A percentile compares a stretch with the other conserved stretches of the same genome.
These are phyloP conservation scores for Dissophora ornata DNA, from an alignment of 192 early-diverging fungal species.

Conservation along the genomic window DNA sequence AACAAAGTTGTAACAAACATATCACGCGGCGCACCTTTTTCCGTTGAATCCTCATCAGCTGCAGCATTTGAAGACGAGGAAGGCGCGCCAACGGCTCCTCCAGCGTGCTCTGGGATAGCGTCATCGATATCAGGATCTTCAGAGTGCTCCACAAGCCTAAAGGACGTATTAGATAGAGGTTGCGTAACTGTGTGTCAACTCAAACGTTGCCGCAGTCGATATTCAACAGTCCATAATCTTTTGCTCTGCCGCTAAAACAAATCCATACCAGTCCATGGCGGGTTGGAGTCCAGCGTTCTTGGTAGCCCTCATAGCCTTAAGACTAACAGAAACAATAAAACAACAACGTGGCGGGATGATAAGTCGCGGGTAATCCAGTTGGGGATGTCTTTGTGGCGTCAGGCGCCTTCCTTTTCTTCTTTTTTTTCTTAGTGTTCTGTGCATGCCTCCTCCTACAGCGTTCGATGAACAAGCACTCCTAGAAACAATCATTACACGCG, in stretches of 20 bases:
- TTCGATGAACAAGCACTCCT: no score
- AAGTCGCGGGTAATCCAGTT: no score
- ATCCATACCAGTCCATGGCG: slow-evolving; percentile 84
- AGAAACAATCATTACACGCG: slow-evolving; percentile 61
- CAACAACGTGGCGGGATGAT: not conserved
- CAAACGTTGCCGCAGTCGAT: not conserved
- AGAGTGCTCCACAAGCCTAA: slow-evolving; percentile 75
- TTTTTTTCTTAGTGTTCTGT: no score
- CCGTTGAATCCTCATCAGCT: slow-evolving; percentile 41
- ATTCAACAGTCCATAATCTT: no score
- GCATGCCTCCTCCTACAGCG: no score
- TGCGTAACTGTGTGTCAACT: no score
- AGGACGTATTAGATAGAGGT: no score
- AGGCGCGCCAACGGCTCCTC: slow-evolving; percentile 38
- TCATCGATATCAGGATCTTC: slow-evolving; percentile 79
- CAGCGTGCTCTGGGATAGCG: slow-evolving; percentile 55
- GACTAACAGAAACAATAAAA: slow-evolving; percentile 26
- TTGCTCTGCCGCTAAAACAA: not conserved
- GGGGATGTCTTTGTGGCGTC: no score
- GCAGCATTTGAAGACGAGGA: slow-evolving; percentile 21
- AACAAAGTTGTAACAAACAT: no score
- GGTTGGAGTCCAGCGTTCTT: slow-evolving; percentile 83
- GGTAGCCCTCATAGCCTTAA: slow-evolving; percentile 73
- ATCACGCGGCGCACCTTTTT: no score
- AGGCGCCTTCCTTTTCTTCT: no score